Conservation (phyloP, 2,329 filamentous ascomycete species). For the Metarhizium sp. region DNA sequence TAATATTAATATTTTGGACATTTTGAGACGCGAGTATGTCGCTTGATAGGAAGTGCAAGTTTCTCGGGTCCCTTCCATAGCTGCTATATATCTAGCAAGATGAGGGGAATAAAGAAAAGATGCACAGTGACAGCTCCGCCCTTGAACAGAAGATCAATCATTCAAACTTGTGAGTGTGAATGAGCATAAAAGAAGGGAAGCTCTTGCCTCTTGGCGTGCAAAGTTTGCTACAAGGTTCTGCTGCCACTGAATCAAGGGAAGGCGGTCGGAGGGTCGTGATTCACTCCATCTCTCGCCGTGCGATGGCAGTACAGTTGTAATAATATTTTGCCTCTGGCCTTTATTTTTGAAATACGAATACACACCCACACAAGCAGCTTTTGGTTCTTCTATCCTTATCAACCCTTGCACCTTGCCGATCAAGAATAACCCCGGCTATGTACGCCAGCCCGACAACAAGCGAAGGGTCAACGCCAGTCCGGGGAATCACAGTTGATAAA, state of each 20-base stretch:
- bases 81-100: no score
- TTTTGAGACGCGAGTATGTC: background rate
- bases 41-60: no score
- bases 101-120: no score
- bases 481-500: background rate
- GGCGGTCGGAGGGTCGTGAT: background rate
- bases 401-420: background rate
- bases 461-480: background rate
- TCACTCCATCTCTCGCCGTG: background rate
- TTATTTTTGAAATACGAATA: background rate
- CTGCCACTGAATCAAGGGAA: background rate
- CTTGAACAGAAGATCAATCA: no score
- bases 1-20: background rate
- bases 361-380: background rate
- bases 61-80: background rate
- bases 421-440: background rate
- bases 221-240: background rate
- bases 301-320: background rate
- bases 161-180: no score
- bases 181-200: background rate
- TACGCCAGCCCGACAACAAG: background rate
- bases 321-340: background rate
- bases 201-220: background rate
- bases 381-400: background rate
- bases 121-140: no score